Conservation (phyloP, 257 asterid species). For the Gynochthodes officinalis region DNA sequence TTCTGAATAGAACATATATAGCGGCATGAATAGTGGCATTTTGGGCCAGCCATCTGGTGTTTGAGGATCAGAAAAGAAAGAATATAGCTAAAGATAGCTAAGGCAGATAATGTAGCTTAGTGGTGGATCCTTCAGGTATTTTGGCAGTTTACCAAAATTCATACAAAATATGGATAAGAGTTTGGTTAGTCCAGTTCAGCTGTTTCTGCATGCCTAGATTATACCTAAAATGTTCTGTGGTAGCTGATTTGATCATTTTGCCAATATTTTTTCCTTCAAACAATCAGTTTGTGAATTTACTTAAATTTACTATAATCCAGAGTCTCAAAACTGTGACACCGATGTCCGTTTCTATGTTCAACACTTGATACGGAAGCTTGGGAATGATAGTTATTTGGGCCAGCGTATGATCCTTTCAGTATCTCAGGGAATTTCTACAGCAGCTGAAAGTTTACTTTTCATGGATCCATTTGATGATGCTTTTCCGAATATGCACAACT, state of each 20-base stretch:
- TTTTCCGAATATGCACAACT: constrained; percentile 64
- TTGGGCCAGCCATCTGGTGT: too few relatives aligned
- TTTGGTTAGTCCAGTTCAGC: too few relatives aligned
- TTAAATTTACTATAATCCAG: constrained; percentile 32
- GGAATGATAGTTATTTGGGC: constrained; percentile 71
- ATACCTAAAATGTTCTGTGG: not conserved
- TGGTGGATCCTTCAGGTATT: too few relatives aligned
- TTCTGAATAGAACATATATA: not conserved
- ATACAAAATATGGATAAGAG: too few relatives aligned
- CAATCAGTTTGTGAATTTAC: constrained; percentile 13
- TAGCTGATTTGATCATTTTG: not conserved
- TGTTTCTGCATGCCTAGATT: too few relatives aligned
- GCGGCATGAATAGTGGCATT: too few relatives aligned
- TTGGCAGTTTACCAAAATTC: too few relatives aligned
- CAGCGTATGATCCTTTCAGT: constrained; percentile 73
- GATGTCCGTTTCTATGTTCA: constrained; percentile 55
- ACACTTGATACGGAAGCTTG: constrained; percentile 86
- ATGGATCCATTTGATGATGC: constrained; percentile 85
- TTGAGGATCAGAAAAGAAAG: too few relatives aligned
- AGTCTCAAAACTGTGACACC: constrained; percentile 29
- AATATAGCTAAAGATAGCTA: too few relatives aligned
- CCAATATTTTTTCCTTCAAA: not conserved
- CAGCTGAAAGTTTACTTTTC: constrained; percentile 79
- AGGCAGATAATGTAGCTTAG: too few relatives aligned
- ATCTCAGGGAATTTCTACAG: constrained; percentile 72